These are phyloP conservation scores for Phytophthora syringae DNA, from an alignment of 352 stramenopile species.

Conservation along the genomic window DNA sequence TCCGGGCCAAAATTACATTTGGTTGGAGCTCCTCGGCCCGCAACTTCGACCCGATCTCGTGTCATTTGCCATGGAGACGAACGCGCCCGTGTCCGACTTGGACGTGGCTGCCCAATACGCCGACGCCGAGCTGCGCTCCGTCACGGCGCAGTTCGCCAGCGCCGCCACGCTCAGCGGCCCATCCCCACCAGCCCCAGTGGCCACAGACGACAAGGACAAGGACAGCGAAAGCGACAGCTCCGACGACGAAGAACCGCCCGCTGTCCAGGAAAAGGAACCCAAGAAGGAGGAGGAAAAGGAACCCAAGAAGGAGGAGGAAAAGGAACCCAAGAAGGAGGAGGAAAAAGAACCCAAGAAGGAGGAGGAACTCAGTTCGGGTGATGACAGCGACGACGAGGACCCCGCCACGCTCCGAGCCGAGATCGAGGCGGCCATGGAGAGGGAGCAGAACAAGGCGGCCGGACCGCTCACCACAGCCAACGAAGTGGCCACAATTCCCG, in stretches of 20 bases:
- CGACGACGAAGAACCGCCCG: slow-evolving; percentile 31
- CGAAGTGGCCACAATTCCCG: slow-evolving; percentile 57
- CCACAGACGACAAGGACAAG: slow-evolving; percentile 14
- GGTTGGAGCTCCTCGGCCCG: slow-evolving; percentile 30
- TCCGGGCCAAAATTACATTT: too few relatives aligned
- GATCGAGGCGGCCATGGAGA: slow-evolving; percentile 83
- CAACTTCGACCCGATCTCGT: slow-evolving; percentile 7
- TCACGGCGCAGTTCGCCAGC: slow-evolving; percentile 50
- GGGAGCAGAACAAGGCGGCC: slow-evolving; percentile 58
- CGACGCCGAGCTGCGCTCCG: slow-evolving; percentile 53
- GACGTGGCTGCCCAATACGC: slow-evolving; percentile 62
- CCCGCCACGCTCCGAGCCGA: slow-evolving; percentile 59
- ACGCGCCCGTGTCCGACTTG: slow-evolving; percentile 46
- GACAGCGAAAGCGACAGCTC: slow-evolving; percentile 36
- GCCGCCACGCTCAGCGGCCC: slow-evolving; percentile 22
- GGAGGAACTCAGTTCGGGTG: slow-evolving; percentile 31
- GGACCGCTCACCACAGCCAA: slow-evolving; percentile 66
- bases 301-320: too few relatives aligned
- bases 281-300: slow-evolving; percentile 6
- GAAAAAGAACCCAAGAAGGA: too few relatives aligned
- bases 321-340: too few relatives aligned
- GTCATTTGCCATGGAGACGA: slow-evolving; percentile 16
- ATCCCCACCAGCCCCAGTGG: slow-evolving; percentile 6
- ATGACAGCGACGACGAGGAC: slow-evolving; percentile 43
- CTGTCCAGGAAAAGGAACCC: slow-evolving; percentile 11